phyloP scores from a whole-genome alignment of 2,329 filamentous ascomycete species.

The Penicillium sp. region DNA sequence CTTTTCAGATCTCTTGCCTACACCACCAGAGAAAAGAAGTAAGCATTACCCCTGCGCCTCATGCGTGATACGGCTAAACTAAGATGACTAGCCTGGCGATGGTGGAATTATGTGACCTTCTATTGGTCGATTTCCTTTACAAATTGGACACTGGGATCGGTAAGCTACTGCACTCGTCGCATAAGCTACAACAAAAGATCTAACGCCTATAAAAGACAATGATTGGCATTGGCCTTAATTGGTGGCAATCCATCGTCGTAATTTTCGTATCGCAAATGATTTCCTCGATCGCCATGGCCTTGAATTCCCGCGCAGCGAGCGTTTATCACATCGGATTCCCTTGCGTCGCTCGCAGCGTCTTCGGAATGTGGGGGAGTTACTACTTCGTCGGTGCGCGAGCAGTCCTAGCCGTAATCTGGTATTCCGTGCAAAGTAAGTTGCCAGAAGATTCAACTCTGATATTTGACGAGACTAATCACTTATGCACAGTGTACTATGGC shows the following conservation, averaged over 20 bases:
- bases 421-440: conserved; percentile 4
- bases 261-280: conserved; percentile 5
- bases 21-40: conserved; percentile 4
- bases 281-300: conserved; percentile 2
- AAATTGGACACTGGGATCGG: conserved; percentile 6
- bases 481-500: background rate
- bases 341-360: conserved; percentile 2
- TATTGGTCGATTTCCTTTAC: conserved; percentile 6
- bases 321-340: conserved; percentile 3
- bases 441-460: too few species aligned
- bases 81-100: conserved; percentile 1
- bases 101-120: conserved; percentile 6
- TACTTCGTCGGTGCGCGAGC: conserved; percentile 4
- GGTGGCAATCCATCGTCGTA: conserved; percentile 4
- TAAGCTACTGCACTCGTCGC: background rate
- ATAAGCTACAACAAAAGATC: too few species aligned
- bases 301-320: background rate
- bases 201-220: background rate
- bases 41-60: background rate
- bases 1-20: background rate
- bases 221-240: conserved; percentile 4
- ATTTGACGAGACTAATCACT: background rate
- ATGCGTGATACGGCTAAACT: background rate
- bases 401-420: conserved; percentile 3
- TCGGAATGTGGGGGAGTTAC: conserved; percentile 5